Evolutionary conservation across 2,329 filamentous ascomycete species (phyloP).

Genomic region (Alternaria ventricosa): DNA sequence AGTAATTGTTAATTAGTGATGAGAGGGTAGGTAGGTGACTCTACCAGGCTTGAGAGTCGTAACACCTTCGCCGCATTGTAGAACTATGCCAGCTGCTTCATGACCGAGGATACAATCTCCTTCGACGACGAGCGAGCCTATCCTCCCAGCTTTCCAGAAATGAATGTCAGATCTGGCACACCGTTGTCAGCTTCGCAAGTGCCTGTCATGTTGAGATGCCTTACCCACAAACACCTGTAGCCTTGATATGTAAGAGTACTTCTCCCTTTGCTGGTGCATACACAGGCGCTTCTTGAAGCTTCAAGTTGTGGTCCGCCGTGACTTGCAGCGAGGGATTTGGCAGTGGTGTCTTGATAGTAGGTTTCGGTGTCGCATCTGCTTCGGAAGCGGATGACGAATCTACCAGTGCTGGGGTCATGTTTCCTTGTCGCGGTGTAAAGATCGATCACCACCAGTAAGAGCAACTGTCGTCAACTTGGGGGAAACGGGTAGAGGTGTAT

Average conservation of each 20-base stretch:
- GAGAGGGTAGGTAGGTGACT: neutral
- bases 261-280: constrained; percentile 61
- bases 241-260: constrained; percentile 67
- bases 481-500: rapidly evolving
- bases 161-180: constrained; percentile 67
- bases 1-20: neutral
- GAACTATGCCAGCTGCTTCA: constrained; percentile 67
- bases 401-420: neutral
- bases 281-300: constrained; percentile 64
- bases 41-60: constrained; percentile 56
- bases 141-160: constrained; percentile 70
- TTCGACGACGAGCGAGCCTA: constrained; percentile 67
- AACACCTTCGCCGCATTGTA: constrained; percentile 64
- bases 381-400: neutral
- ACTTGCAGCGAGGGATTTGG: constrained; percentile 65
- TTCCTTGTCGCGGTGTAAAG: constrained; percentile 5
- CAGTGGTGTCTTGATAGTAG: constrained; percentile 31
- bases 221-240: constrained; percentile 69
- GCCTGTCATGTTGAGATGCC: neutral
- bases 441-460: neutral
- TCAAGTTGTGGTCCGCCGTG: constrained; percentile 66
- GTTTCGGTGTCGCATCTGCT: constrained; percentile 8
- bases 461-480: neutral
- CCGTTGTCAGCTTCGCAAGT: neutral
- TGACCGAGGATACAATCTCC: constrained; percentile 71